A percentile compares a stretch with the other conserved stretches of the same genome.
Evolutionary conservation across 805 yeast species (phyloP).

Genomic region (Sporopachydermia lactativora): DNA sequence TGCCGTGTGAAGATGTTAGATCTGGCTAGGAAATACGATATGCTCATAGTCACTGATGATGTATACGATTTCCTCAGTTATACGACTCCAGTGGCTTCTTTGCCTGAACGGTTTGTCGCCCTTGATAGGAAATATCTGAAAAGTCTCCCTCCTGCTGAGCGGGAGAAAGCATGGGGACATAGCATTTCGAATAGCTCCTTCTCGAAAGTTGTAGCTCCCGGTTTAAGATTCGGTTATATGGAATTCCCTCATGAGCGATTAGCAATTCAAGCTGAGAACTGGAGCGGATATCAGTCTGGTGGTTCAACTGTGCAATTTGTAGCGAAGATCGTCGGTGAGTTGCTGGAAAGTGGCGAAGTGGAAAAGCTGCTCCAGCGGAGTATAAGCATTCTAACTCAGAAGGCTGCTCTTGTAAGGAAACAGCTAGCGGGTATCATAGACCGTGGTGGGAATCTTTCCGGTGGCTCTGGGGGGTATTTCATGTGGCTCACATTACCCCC

Average conservation of each 20-base stretch:
- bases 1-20: constrained; percentile 38
- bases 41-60: constrained; percentile 57
- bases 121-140: constrained; percentile 33
- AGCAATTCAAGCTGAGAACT: constrained; percentile 40
- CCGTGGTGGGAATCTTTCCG: constrained; percentile 28
- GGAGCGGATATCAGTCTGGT: constrained; percentile 68
- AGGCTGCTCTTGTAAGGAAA: constrained; percentile 28
- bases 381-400: constrained; percentile 26
- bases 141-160: constrained; percentile 20
- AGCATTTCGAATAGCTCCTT: constrained; percentile 59
- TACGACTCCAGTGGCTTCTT: constrained; percentile 16
- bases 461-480: constrained; percentile 63
- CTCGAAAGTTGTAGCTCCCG: constrained; percentile 69
- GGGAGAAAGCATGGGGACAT: constrained; percentile 32
- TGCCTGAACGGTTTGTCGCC: constrained; percentile 27
- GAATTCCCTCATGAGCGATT: constrained; percentile 42
- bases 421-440: constrained; percentile 34
- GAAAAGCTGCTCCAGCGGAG: constrained; percentile 30
- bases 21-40: constrained; percentile 52
- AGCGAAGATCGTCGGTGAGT: constrained; percentile 45
- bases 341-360: constrained; percentile 35
- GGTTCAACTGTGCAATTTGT: constrained; percentile 66
- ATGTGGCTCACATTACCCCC: constrained; percentile 50
- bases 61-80: constrained; percentile 59
- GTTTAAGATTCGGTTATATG: constrained; percentile 63